phyloP scores from a whole-genome alignment of 139 green algal species.

The Tetradesmus obliquus region DNA sequence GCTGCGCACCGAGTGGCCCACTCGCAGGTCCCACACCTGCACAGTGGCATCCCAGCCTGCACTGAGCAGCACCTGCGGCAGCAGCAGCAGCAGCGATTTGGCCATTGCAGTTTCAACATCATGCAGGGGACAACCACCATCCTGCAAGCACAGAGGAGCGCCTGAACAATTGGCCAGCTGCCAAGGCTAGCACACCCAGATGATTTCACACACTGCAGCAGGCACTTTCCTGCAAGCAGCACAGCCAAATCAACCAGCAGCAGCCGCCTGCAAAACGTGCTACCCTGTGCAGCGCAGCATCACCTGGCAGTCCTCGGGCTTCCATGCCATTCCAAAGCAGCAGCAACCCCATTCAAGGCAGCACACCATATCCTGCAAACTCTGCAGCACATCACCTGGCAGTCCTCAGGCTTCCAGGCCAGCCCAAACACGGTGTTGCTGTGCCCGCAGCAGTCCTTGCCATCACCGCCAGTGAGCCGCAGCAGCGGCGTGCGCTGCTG shows the following conservation, averaged over 20 bases:
- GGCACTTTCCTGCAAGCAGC: background rate
- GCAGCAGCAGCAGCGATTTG: background rate
- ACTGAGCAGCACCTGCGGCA: constrained; percentile 60
- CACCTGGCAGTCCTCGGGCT: constrained; percentile 48
- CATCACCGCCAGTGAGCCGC: constrained; percentile 55
- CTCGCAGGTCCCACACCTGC: constrained; percentile 74
- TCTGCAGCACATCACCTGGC: constrained; percentile 29
- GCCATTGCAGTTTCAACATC: background rate
- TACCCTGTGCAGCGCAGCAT: background rate
- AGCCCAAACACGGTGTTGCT: constrained; percentile 62
- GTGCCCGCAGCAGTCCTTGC: constrained; percentile 52
- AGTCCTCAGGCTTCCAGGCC: constrained; percentile 58
- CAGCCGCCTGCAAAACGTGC: background rate
- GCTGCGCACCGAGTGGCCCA: constrained; percentile 54
- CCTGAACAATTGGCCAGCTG: background rate
- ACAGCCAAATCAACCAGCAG: background rate
- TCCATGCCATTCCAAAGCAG: constrained; percentile 57
- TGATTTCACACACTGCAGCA: too few species aligned
- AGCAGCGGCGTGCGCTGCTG: constrained; percentile 1
- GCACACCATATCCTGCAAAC: background rate
- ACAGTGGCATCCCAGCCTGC: constrained; percentile 73
- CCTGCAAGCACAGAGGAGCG: too few species aligned
- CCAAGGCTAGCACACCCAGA: background rate
- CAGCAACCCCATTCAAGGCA: too few species aligned
- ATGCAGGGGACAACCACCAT: background rate